Evolutionary conservation across 2,329 filamentous ascomycete species (phyloP), one percentile per base, ranked within the genome.

Genomic region (Alternaria infectoria): DNA sequence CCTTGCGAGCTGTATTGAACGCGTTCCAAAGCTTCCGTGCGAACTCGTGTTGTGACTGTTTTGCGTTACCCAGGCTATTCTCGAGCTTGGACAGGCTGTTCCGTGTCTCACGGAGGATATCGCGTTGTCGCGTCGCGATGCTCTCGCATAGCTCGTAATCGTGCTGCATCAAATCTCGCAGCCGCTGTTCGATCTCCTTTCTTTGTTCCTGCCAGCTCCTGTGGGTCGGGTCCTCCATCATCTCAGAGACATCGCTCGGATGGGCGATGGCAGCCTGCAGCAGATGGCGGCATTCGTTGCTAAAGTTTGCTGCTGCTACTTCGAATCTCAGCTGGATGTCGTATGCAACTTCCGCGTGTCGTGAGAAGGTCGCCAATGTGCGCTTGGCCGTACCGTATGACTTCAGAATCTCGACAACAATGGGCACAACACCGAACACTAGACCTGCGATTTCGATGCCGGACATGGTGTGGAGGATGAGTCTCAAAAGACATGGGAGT

Each of bases 141-240:
- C 55, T 44, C 54, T 67, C 9, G 45, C 55, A 61, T 13, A 66
- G 46, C 5, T 61, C 43, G 43, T 62, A 62, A 45, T 67, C 66
- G 43, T 46, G 36, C 28, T 59, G 47, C 61, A 68, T 46, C 28
- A 67, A 25, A 9, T 32, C 25, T 21, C 51, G 61, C 21, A 66
- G 45, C 28, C 61, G 54, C 26, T 60, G 25, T 28, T 61, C 64
- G 10, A 59, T 59, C 12, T 57, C 32, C 15, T 25, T 30, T 8
- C 49, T 11, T 51, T 51, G 49, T 19, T 62, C 57, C 32, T 61
- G 59, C 66, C 66, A 64, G 19, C 44, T 43, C 12, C 25, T 57
- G 17, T 64, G 49, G 10, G 30, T 52, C 17, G 51, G 61, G 15
- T 57, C 28, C 49, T 49, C 17, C 12, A 64, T 61, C 61, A 64